These are phyloP conservation scores for Alternaria ventricosa DNA, from an alignment of 2,329 filamentous ascomycete genomes.

Conservation along the genomic window DNA sequence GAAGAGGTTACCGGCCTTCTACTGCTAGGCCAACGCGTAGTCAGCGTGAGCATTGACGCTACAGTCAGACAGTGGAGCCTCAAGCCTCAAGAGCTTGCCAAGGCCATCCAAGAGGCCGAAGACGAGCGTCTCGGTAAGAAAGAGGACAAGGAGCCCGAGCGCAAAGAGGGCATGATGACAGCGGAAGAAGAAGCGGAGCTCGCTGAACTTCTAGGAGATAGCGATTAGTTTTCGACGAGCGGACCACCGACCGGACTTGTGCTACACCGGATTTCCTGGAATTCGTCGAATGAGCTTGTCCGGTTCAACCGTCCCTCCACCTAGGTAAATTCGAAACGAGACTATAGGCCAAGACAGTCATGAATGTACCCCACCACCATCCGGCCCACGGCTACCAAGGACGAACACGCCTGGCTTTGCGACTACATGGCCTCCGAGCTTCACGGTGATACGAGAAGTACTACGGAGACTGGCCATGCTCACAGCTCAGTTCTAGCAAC, in stretches of 20 bases:
- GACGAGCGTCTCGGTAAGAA: conserved; percentile 56
- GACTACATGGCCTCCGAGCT: conserved; percentile 9
- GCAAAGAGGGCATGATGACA: conserved; percentile 68
- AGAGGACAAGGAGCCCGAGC: conserved; percentile 51
- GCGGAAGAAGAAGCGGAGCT: conserved; percentile 92
- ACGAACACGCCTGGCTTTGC: conserved; percentile 20
- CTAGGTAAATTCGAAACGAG: conserved; percentile 35
- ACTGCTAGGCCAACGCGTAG: conserved; percentile 65
- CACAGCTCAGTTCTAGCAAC: conserved; percentile 13
- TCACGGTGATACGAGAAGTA: conserved; percentile 2
- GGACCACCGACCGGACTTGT: conserved; percentile 25
- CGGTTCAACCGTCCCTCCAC: conserved; percentile 13
- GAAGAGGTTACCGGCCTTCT: conserved; percentile 89
- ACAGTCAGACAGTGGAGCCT: conserved; percentile 87
- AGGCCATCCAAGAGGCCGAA: conserved; percentile 59
- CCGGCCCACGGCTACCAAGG: conserved; percentile 17
- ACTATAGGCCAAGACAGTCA: conserved; percentile 28
- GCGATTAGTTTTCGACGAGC: conserved; percentile 55
- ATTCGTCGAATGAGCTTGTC: conserved; percentile 28
- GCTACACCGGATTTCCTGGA: conserved; percentile 22
- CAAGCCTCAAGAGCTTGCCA: conserved; percentile 65
- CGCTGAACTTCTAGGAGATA: conserved; percentile 85
- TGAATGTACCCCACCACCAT: conserved; percentile 22
- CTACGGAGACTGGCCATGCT: conserved; percentile 8
- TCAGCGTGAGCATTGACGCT: conserved; percentile 88